Evolutionary conservation across 2,329 filamentous ascomycete species (phyloP), one percentile per base, ranked within the genome.

Genomic region (Fusarium anthophilum): DNA sequence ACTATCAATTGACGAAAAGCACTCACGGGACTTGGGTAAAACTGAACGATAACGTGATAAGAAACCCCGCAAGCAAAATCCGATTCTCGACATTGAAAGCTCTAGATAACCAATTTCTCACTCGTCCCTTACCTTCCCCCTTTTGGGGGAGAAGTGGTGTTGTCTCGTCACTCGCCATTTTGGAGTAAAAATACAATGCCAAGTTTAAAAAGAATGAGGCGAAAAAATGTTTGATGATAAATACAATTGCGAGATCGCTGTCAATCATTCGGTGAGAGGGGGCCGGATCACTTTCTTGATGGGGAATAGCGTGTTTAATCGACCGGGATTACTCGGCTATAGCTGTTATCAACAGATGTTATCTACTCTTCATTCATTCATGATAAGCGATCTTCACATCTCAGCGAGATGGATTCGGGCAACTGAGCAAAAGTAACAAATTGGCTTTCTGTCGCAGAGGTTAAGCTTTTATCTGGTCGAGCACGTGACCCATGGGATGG

Each of bases 31-130:
- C 85, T 59, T 87, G 86, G 0, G 86, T 87, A 73, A 84, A 85
- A 75, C 83, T 85, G 62, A 88, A 86, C 3, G 85, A 84, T 35
- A 87, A 72, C 8, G 86, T 90, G 61, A 91, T 88, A 22, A 92
- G 81, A 76, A 91, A 91, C 12, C 87, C 89, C 64, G 88, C 88
- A 48, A 92, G 77, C 41, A 92, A 80, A 48, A 90, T 85, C 18
- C 86, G 84, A 67, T 87, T 84, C 76, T 84, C 82, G 35, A 83
- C 80, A 41, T 75, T 66, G 7, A 80, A 79, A 15, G 66, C 62
- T 20, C 47, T 32, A 4, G 44, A 38, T 13, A 79, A 41, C 72
- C 79, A 79, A 22, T 67, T 66, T 14, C 45, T n/a, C 6, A 56
- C 24, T 18, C 8, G 28, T 8, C 30, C 55, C 22, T 72, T 70